phyloP scores from a whole-genome alignment of 352 stramenopile species.

The Phytophthora agathidicida region DNA sequence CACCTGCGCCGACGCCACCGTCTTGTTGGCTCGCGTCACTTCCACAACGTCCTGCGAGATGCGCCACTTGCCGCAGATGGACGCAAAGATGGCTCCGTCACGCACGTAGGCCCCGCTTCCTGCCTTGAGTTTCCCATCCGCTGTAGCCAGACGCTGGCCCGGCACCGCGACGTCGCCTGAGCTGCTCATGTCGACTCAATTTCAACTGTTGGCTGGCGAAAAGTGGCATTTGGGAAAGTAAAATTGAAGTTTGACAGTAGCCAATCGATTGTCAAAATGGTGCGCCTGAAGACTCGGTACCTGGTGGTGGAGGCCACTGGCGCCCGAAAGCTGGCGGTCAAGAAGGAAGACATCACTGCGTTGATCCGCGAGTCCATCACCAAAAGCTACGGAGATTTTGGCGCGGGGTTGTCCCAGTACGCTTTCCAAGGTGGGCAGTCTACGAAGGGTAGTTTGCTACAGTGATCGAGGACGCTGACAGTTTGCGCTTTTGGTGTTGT shows the following conservation, averaged over 20 bases:
- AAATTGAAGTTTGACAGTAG: too few relatives aligned
- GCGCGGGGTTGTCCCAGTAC: conserved; percentile 69
- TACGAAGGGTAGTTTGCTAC: background rate
- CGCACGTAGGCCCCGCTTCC: conserved; percentile 61
- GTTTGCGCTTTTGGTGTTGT: background rate
- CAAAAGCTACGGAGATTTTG: conserved; percentile 74
- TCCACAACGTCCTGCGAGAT: conserved; percentile 49
- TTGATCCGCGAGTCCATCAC: conserved; percentile 71
- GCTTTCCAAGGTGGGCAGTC: conserved; percentile 69
- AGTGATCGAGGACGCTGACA: background rate
- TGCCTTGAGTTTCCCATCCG: conserved; percentile 41
- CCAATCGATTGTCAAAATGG: conserved; percentile 63
- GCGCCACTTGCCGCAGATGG: conserved; percentile 57
- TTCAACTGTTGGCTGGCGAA: conserved; percentile 20
- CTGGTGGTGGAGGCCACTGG: conserved; percentile 64
- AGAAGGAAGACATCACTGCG: conserved; percentile 62
- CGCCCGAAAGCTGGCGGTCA: conserved; percentile 49
- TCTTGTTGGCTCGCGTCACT: conserved; percentile 55
- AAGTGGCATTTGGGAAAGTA: background rate
- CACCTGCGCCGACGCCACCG: conserved; percentile 74
- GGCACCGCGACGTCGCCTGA: conserved; percentile 50
- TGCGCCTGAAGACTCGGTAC: conserved; percentile 82
- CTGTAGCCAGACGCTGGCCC: conserved; percentile 56
- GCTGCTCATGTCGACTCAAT: conserved; percentile 31
- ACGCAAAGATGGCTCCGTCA: conserved; percentile 74